Base-by-base conservation (phyloP, 2,329 filamentous ascomycete species). In the Fonsecaea multimorphosa region DNA sequence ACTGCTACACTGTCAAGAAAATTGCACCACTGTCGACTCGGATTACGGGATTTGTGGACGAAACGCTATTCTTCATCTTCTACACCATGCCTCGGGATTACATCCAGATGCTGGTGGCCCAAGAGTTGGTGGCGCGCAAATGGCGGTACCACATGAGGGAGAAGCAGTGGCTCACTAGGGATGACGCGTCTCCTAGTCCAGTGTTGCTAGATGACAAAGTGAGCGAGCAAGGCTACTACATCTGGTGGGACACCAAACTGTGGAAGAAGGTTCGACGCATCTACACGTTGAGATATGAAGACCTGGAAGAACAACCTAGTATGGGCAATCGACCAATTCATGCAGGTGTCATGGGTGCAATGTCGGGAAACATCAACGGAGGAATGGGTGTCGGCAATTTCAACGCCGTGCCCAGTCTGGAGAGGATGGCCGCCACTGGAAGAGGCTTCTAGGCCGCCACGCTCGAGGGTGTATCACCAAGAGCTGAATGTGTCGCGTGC, bases 61-160 rank as follows among this genome's bases (percentile, higher is more conserved):
- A 90, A 74, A 90, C 88, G 0, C 79, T 90, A 3, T 88, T 90
- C 74, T 87, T 86, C 73, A 88, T 90, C 66, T 90, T 90, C 80
- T 90, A 89, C 77, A 87, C 86, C 68, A 85, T 86, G 78, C 87
- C 87, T 14, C 81, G 86, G 65, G 87, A 89, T 72, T 83, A 89
- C 62, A 81, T 87, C 74, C 88, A 90, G 73, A 88, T 90, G 73
- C 79, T 88, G 53, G 87, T 87, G 5, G 87, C 87, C 7, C 81
- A 84, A 64, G 87, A 90, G 73, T 77, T 90, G 72, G 83, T 83
- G 77, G 78, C 79, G 22, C 78, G 82, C 66, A 84, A 84, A 70
- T 84, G 82, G 82, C 76, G 82, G 56, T 84, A 83, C 70, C 82
- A 84, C 72, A 84, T 83, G 74, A 75, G 81, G n/a, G 80, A 83